Evolutionary conservation across 192 early-diverging fungal species (phyloP), one percentile per base, ranked within the genome.

Genomic region (Bifiguratus adelaidae): DNA sequence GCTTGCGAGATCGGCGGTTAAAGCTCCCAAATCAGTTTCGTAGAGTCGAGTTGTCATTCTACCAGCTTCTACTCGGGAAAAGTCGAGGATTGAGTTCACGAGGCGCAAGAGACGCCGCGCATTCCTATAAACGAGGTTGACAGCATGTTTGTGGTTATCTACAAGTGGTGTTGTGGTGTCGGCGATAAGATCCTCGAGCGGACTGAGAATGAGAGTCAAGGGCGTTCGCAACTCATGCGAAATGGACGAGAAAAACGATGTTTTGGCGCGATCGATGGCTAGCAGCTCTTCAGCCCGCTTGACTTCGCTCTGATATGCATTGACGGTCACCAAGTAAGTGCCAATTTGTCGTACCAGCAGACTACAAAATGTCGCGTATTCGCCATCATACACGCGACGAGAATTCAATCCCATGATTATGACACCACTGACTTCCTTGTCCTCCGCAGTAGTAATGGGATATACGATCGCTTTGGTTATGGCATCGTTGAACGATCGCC

Each of bases 11-110:
- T n/a, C n/a, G n/a, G n/a, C n/a, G n/a, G n/a, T n/a, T n/a, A n/a
- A n/a, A n/a, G n/a, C n/a, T n/a, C n/a, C n/a, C n/a, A n/a, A n/a
- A n/a, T n/a, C n/a, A n/a, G n/a, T n/a, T n/a, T n/a, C n/a, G n/a
- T n/a, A n/a, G n/a, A n/a, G n/a, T n/a, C n/a, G 36, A 9, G 78
- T 74, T 18, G 63, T 58, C 47, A 71, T 55, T 30, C 70, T 57
- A 44, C 75, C 78, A 7, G 73, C 58, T 47, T 81, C 73, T 8
- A 81, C 43, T 15, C 67, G 52, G 1, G 65, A 67, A 38, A 73
- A 73, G 35, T 81, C 73, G 8, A 81, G 48, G 1, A 81, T 42
- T 0, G 57, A 58, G 48, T 78, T 81, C 15, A 81, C 71, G 1
- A 81, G 54, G 47, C 67, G 73, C 7, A 78, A 50, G 7, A 81